Percentiles rank a stretch among this genome's conserved stretches.
Evolutionary conservation across 23 red algal species (phyloP).

Genomic region (Gracilariopsis chorda): DNA sequence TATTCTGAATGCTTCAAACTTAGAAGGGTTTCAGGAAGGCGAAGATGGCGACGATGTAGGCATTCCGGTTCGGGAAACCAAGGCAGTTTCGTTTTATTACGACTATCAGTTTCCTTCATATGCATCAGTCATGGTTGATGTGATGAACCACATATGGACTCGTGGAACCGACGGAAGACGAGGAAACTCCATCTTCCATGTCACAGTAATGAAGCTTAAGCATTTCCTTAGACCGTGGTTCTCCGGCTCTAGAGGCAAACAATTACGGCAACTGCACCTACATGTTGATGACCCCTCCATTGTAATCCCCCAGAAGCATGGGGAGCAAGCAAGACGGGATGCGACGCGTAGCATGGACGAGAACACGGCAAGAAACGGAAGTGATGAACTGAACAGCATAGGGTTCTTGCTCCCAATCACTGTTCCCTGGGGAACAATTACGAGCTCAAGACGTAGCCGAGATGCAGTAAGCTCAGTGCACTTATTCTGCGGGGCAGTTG

Average conservation of each 20-base stretch:
- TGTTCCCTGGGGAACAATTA: not conserved
- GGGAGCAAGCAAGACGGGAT: not conserved
- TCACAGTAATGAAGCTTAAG: not conserved
- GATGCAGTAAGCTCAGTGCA: not conserved
- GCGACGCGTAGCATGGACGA: too few relatives aligned
- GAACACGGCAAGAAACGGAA: not conserved
- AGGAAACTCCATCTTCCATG: not conserved
- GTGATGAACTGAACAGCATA: not conserved
- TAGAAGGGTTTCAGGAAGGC: not conserved
- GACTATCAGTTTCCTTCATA: not conserved
- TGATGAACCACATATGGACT: constrained; percentile 12
- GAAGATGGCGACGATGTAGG: not conserved
- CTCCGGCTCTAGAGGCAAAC: not conserved
- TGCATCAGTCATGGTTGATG: not conserved
- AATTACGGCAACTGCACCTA: not conserved
- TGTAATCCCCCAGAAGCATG: not conserved
- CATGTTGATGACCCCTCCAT: not conserved
- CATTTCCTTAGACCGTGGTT: constrained; percentile 9
- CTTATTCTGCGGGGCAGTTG: not conserved
- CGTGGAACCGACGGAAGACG: not conserved
- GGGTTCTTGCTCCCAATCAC: not conserved
- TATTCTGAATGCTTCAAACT: not conserved
- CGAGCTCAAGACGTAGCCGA: not conserved
- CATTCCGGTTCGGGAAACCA: not conserved
- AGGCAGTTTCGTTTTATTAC: not conserved